Evolutionary conservation across 495 filamentous ascomycete genomes (phyloP).

Genomic region (Penicillium maclennaniae): DNA sequence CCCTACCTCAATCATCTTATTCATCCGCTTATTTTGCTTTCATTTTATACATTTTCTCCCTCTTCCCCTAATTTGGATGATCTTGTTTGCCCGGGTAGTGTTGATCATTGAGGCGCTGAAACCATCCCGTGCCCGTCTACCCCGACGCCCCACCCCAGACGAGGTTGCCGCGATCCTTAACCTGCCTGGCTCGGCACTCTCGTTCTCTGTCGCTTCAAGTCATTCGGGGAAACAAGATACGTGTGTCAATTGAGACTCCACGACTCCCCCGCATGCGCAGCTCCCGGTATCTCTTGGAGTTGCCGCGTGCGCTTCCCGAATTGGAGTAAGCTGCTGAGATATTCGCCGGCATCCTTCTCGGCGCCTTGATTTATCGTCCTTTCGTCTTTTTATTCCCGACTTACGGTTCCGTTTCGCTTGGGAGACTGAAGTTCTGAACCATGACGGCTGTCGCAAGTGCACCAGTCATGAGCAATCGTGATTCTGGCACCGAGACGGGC

Average conservation of each 20-base stretch:
- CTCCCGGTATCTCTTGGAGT: background rate
- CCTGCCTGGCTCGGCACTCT: background rate
- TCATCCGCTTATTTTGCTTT: background rate
- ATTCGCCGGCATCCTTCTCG: background rate
- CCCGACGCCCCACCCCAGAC: slow-evolving; percentile 21
- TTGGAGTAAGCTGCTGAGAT: background rate
- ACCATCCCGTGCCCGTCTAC: slow-evolving; percentile 4
- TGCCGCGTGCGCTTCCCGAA: background rate
- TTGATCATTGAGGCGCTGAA: slow-evolving; percentile 3
- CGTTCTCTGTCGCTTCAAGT: background rate
- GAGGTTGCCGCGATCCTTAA: slow-evolving; percentile 16
- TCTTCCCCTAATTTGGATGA: background rate
- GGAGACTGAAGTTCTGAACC: background rate
- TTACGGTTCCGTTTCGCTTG: slow-evolving; percentile 1
- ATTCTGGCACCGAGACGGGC: slow-evolving; percentile 36
- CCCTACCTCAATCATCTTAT: background rate
- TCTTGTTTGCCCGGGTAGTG: background rate
- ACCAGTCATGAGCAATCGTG: slow-evolving; percentile 36
- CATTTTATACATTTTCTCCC: background rate
- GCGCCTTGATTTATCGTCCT: background rate
- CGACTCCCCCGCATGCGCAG: background rate
- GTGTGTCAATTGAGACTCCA: background rate
- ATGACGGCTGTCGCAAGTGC: slow-evolving; percentile 46
- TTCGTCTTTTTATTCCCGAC: background rate
- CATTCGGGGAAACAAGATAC: background rate